Evolutionary conservation across 23 red algal genomes (phyloP), one percentile per base, ranked within the genome.

Genomic region (Agarophyton chilense): DNA sequence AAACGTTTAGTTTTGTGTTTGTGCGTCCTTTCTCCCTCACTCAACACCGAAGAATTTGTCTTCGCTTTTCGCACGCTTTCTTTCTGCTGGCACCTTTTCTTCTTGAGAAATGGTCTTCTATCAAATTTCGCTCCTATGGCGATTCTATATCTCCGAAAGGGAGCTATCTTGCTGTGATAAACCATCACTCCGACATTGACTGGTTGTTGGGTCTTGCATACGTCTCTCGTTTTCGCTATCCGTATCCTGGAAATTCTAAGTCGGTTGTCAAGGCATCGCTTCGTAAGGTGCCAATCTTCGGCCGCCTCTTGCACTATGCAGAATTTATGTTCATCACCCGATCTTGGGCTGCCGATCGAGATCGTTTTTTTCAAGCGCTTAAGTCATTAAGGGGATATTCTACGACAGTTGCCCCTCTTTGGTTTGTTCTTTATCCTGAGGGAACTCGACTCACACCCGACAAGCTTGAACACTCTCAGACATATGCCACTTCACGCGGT

Each of bases 201-300:
- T 77, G 67, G 68, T 51, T 90, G 18, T 47, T 83, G 18, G 92
- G 92, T 35, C 78, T 94, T 7, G 73, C 92, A 12, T 88, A 67
- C 33, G 46, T 94, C 73, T 51, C 83, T 35, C 82, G 77, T 52
- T 78, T 88, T 42, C 60, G 79, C 29, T 68, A 57, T 17, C 92
- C 92, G 18, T 94, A 87, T 44, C 92, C 92, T 24, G 92, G 92
- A 1, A 83, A 79, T 75, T 83, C 82, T 16, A 94, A 94, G 72
- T 85, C 92, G 11, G 84, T 89, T 67, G 82, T 90, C 76, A 94
- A 94, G 60, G 81, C 79, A 10, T 77, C 79, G 42, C 68, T 93
- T 18, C 54, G 21, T 11, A 83, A 86, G 22, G 90, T 93, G 22
- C 90, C 90, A 43, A 77, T 93, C 29, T 93, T 93, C 41, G 90